A percentile compares a stretch with the other conserved stretches of the same genome.
Evolutionary conservation across 352 stramenopile genomes (phyloP).

Genomic region (Peronospora tabacina): DNA sequence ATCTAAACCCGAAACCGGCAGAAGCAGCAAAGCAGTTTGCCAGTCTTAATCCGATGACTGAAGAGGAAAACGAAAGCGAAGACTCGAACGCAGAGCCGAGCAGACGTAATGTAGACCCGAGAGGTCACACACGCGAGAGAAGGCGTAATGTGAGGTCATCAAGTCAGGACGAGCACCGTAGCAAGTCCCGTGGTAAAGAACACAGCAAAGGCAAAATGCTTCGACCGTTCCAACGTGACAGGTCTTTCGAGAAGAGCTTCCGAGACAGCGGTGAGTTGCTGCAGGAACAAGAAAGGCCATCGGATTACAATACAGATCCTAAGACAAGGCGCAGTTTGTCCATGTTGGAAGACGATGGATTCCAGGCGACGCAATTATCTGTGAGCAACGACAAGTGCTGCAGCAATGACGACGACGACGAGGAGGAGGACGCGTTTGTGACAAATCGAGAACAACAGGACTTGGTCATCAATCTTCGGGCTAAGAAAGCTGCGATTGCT

Average conservation of each 20-base stretch:
- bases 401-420: conserved; percentile 17
- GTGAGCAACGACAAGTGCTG: conserved; percentile 18
- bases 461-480: conserved; percentile 13
- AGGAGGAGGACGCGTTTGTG: conserved; percentile 23
- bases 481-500: conserved; percentile 26
- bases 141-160: conserved; percentile 9
- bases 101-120: conserved; percentile 16
- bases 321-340: conserved; percentile 20
- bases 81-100: conserved; percentile 12
- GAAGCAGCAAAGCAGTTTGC: conserved; percentile 21
- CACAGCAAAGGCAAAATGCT: conserved; percentile 6
- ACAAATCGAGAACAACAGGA: conserved; percentile 20
- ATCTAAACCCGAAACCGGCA: conserved; percentile 21
- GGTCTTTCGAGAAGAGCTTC: conserved; percentile 12
- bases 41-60: conserved; percentile 22
- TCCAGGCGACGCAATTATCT: conserved; percentile 22
- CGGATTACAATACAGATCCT: conserved; percentile 20
- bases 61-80: conserved; percentile 22
- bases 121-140: conserved; percentile 7
- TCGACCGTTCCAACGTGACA: conserved; percentile 9
- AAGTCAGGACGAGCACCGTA: conserved; percentile 10
- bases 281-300: conserved; percentile 6
- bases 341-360: conserved; percentile 26
- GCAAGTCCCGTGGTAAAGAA: conserved; percentile 14
- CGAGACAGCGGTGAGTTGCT: conserved; percentile 11